Base-by-base conservation (phyloP, 2,329 filamentous ascomycete genomes). In the Xylariaceae sp. region DNA sequence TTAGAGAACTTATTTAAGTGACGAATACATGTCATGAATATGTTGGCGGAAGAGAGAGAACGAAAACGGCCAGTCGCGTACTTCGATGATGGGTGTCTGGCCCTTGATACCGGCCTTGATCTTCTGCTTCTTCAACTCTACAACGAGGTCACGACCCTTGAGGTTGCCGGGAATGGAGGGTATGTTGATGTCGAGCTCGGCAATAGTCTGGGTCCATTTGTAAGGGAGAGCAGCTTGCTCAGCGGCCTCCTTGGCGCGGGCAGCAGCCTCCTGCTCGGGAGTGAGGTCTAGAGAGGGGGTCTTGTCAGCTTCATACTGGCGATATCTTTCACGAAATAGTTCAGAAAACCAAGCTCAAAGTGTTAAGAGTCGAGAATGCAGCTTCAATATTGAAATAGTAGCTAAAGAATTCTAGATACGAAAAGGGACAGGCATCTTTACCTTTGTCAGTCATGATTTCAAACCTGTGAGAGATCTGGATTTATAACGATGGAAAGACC, bases 131-230 rank as follows among this genome's bases (percentile, higher is more conserved):
- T 88, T 89, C 73, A 99, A 82, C 58, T 89, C 86, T 58, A 99
- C 86, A 59, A 89, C 85, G 42, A 99, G 77, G 73, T 99, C 94
- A 67, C 83, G 84, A 45, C 86, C 90, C 76, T 95, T 95, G 67
- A 93, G 79, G 74, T 92, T 96, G 23, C 82, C 88, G 0, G 93
- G 88, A 0, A 99, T 85, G 34, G 83, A 79, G 60, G 63, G 54
- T 61, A 95, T 82, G 54, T 82, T 88, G 69, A 97, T 77, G 72
- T 96, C 90, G 62, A 97, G 78, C 72, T 97, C 94, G 67, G 82
- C 82, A 73, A 99, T 96, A 23, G 89, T 92, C 78, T 99, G 94
- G 9, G 84, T 89, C 94, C 94, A 99, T 78, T 95, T 94, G 86
- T 99, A 99, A 0, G 94, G 94, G 48, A 99, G 86, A 23, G 88